These are phyloP conservation scores for Metschnikowia cubensis DNA, from an alignment of 805 yeast genomes.

Conservation along the genomic window DNA sequence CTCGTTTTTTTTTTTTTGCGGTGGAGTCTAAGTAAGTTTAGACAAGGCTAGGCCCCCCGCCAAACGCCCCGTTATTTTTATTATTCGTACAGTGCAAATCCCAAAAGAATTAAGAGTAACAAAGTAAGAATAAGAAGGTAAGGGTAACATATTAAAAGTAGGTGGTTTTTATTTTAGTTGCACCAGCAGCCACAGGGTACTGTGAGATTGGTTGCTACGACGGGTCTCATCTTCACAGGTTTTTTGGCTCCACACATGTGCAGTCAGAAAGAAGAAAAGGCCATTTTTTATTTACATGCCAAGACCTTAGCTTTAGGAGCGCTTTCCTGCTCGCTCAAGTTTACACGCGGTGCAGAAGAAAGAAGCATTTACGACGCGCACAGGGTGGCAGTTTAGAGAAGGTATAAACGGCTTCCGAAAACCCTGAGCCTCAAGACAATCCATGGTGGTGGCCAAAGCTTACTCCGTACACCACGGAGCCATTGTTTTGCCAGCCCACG, in stretches of 20 bases:
- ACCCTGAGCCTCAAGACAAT: not conserved
- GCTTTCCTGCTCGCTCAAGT: not conserved
- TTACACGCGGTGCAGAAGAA: not conserved
- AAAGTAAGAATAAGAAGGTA: too few species aligned
- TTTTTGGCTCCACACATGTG: not conserved
- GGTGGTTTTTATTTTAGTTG: too few species aligned
- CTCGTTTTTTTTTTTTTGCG: too few species aligned
- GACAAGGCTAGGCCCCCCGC: not conserved
- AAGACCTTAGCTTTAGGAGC: not conserved
- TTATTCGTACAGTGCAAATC: not conserved
- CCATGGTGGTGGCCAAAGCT: not conserved
- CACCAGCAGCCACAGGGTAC: too few species aligned
- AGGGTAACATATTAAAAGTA: too few species aligned
- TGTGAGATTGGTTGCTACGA: not conserved
- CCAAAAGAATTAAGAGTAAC: not conserved
- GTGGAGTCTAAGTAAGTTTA: not conserved
- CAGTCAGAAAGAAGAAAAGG: not conserved
- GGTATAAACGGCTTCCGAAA: slow-evolving; percentile 1
- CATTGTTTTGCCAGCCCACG: not conserved
- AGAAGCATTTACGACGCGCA: slow-evolving; percentile 4
- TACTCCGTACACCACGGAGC: not conserved
- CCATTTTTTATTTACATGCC: not conserved
- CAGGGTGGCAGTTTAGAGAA: not conserved
- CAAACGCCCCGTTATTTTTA: not conserved
- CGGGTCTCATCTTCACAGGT: not conserved